Evolutionary conservation across 2,329 filamentous ascomycete species (phyloP).

Genomic region (Aspergillus pseudoglaucus): DNA sequence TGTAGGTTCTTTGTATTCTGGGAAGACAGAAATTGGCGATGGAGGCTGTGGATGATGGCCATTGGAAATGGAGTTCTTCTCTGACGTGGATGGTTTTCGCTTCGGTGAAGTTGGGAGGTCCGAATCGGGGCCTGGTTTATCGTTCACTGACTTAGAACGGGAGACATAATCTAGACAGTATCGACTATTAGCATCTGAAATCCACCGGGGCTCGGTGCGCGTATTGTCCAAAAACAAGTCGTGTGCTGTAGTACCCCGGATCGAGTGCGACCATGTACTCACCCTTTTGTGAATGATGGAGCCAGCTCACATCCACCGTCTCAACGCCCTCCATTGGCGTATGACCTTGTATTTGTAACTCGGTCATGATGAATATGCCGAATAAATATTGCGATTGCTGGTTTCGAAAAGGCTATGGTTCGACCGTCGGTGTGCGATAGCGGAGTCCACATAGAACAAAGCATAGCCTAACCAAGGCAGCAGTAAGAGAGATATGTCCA

Average conservation of each 20-base stretch:
- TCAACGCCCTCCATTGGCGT: slow-evolving; percentile 68
- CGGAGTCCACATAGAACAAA: background rate
- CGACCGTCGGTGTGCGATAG: background rate
- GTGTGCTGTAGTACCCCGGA: background rate
- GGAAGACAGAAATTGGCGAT: slow-evolving; percentile 7
- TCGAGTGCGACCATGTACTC: slow-evolving; percentile 27
- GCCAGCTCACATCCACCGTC: slow-evolving; percentile 84
- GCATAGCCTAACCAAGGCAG: background rate
- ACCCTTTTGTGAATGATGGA: slow-evolving; percentile 81
- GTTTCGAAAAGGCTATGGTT: background rate
- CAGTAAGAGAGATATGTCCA: background rate
- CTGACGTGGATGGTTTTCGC: slow-evolving; percentile 7
- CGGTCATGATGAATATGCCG: background rate
- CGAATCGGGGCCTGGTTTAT: slow-evolving; percentile 19
- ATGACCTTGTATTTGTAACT: slow-evolving; percentile 9
- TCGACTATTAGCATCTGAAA: background rate
- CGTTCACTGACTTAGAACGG: slow-evolving; percentile 30
- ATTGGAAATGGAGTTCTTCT: slow-evolving; percentile 19
- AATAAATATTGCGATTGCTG: background rate
- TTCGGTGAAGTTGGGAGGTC: slow-evolving; percentile 13
- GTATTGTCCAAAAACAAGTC: slow-evolving; percentile 1
- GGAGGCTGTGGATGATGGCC: slow-evolving; percentile 13
- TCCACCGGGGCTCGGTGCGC: background rate
- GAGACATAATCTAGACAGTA: slow-evolving; percentile 24
- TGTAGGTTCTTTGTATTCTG: slow-evolving; percentile 9